Evolutionary conservation across 78 protist species (phyloP).

Genomic region (Acrasis kona): DNA sequence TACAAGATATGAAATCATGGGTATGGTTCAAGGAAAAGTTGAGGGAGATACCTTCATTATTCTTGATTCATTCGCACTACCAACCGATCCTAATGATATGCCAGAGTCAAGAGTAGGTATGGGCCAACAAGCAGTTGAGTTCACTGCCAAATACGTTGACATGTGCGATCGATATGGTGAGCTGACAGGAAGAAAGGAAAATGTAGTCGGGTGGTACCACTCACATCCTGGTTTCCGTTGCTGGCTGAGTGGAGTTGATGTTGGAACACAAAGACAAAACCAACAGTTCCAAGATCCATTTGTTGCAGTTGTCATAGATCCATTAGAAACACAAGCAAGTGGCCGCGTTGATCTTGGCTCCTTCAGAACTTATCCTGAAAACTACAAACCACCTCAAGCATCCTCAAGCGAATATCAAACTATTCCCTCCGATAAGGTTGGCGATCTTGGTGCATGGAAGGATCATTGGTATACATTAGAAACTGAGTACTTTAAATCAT

Average conservation of each 20-base stretch:
- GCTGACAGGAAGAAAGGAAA: slow-evolving; percentile 42
- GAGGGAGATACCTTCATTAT: slow-evolving; percentile 78
- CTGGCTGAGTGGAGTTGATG: slow-evolving; percentile 95
- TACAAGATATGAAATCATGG: slow-evolving; percentile 83
- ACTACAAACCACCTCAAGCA: slow-evolving; percentile 12
- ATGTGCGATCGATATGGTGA: slow-evolving; percentile 31
- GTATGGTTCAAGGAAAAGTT: slow-evolving; percentile 76
- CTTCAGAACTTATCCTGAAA: neutral
- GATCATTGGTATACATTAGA: slow-evolving; percentile 93
- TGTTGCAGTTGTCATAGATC: slow-evolving; percentile 85
- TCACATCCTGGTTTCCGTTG: slow-evolving; percentile 94
- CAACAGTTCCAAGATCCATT: slow-evolving; percentile 85
- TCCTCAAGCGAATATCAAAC: neutral
- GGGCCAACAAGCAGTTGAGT: slow-evolving; percentile 67
- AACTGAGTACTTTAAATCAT: too few relatives aligned
- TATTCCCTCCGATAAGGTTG: slow-evolving; percentile 20
- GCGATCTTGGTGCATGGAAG: slow-evolving; percentile 79
- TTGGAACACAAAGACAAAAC: slow-evolving; percentile 69
- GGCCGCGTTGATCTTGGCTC: neutral
- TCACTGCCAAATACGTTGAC: slow-evolving; percentile 68
- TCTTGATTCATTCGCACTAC: slow-evolving; percentile 93
- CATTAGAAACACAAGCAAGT: slow-evolving; percentile 18
- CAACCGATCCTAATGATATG: slow-evolving; percentile 96
- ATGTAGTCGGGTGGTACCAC: slow-evolving; percentile 96
- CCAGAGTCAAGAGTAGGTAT: slow-evolving; percentile 94